Conservation (phyloP, 805 yeast genomes). For the Pichia gijzeniarum region DNA sequence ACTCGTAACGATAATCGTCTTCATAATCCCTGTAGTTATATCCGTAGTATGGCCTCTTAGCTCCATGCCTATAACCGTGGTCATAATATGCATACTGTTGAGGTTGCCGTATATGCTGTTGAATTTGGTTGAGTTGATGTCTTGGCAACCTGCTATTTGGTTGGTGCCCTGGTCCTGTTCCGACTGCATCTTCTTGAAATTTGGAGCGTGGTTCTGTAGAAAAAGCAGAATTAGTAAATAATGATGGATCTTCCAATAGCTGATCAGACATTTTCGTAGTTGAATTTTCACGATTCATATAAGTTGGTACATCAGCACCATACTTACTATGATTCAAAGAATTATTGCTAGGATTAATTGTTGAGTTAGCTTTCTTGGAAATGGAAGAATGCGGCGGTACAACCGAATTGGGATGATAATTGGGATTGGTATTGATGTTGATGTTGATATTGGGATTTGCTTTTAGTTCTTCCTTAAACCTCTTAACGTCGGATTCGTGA, state of each 20-base stretch:
- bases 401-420: too few species aligned
- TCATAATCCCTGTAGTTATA: background rate
- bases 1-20: conserved; percentile 1
- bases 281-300: conserved; percentile 6
- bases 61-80: too few species aligned
- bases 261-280: background rate
- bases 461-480: conserved; percentile 38
- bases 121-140: conserved; percentile 1
- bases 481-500: conserved; percentile 77
- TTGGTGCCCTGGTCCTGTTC: background rate
- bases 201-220: too few species aligned
- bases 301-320: conserved; percentile 8
- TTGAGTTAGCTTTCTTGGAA: conserved; percentile 23
- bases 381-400: conserved; percentile 28
- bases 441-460: too few species aligned
- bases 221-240: too few species aligned
- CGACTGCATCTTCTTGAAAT: too few species aligned
- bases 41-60: background rate
- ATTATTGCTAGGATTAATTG: background rate
- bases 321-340: conserved; percentile 14
- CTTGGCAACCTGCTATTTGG: background rate
- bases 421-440: too few species aligned
- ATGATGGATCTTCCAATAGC: too few species aligned
- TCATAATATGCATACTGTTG: too few species aligned
- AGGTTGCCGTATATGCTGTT: background rate